Evolutionary conservation across 257 asterid species (phyloP).

Genomic region (Catharanthus roseus): DNA sequence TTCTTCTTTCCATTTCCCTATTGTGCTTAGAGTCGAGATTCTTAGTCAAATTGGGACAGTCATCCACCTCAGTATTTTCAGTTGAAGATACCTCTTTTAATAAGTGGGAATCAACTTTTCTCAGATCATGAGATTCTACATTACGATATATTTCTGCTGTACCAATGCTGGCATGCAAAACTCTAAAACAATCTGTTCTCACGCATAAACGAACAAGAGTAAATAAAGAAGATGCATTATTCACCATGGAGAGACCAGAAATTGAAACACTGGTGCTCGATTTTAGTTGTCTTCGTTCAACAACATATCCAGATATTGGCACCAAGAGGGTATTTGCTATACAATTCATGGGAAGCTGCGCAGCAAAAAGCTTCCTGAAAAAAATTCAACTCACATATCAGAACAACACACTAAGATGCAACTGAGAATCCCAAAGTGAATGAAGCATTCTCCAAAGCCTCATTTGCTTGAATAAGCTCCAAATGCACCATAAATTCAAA

Average conservation of each 20-base stretch:
- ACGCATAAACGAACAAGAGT: constrained; percentile 26
- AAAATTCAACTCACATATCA: not conserved
- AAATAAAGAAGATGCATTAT: constrained; percentile 24
- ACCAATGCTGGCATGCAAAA: constrained; percentile 23
- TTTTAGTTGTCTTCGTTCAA: constrained; percentile 21
- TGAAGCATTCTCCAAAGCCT: constrained; percentile 8
- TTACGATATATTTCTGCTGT: constrained; percentile 17
- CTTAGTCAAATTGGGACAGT: constrained; percentile 2
- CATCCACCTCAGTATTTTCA: constrained; percentile 19
- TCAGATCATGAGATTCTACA: constrained; percentile 29
- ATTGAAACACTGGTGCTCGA: constrained; percentile 16
- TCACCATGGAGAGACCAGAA: constrained; percentile 23
- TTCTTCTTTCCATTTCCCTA: constrained; percentile 30
- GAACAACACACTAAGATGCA: constrained; percentile 2
- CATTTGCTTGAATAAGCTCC: not conserved
- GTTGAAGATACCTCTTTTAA: constrained; percentile 19
- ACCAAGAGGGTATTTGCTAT: constrained; percentile 15
- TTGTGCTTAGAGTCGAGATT: constrained; percentile 23
- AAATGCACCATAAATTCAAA: not conserved
- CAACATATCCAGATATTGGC: constrained; percentile 22
- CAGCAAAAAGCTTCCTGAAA: constrained; percentile 46
- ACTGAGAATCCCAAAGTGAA: not conserved
- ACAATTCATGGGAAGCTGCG: constrained; percentile 31
- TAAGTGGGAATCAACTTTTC: constrained; percentile 15
- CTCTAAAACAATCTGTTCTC: constrained; percentile 23